A percentile compares a stretch with the other conserved stretches of the same genome.
These are phyloP conservation scores for Stentor coeruleus DNA, from an alignment of 73 alveolate genomes.

Conservation along the genomic window DNA sequence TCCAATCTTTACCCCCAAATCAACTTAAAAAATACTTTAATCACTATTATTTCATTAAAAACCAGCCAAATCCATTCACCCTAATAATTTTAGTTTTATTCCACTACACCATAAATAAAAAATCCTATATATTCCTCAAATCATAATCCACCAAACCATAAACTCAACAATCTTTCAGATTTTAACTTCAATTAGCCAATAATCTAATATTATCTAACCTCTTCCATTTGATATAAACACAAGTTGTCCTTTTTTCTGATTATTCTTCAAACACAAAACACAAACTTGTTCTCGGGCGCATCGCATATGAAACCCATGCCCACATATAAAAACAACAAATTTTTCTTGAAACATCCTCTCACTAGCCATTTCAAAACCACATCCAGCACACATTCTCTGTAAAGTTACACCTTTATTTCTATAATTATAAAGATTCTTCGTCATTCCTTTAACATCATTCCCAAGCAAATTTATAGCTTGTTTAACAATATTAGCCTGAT, in stretches of 20 bases:
- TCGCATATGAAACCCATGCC: not conserved
- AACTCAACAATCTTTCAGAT: too few species aligned
- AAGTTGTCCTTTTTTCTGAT: not conserved
- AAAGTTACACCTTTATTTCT: slow-evolving; percentile 14
- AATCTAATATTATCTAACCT: too few species aligned
- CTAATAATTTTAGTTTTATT: too few species aligned
- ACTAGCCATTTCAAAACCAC: not conserved
- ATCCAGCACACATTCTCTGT: not conserved
- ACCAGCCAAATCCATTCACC: too few species aligned
- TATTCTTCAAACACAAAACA: not conserved
- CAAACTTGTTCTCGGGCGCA: slow-evolving; percentile 9
- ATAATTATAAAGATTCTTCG: not conserved
- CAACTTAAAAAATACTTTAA: too few species aligned
- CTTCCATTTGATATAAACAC: not conserved
- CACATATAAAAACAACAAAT: slow-evolving; percentile 16
- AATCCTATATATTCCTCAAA: too few species aligned
- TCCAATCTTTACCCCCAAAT: too few species aligned
- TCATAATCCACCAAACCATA: too few species aligned
- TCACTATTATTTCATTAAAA: too few species aligned
- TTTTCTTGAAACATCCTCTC: not conserved
- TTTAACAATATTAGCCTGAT: slow-evolving; percentile 16
- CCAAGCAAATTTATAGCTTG: not conserved
- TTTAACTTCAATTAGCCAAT: too few species aligned
- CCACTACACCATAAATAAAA: too few species aligned
- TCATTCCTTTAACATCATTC: slow-evolving; percentile 2